These are phyloP conservation scores for Mucor velutinosus DNA, from an alignment of 371 early-diverging fungal genomes.

Conservation along the genomic window DNA sequence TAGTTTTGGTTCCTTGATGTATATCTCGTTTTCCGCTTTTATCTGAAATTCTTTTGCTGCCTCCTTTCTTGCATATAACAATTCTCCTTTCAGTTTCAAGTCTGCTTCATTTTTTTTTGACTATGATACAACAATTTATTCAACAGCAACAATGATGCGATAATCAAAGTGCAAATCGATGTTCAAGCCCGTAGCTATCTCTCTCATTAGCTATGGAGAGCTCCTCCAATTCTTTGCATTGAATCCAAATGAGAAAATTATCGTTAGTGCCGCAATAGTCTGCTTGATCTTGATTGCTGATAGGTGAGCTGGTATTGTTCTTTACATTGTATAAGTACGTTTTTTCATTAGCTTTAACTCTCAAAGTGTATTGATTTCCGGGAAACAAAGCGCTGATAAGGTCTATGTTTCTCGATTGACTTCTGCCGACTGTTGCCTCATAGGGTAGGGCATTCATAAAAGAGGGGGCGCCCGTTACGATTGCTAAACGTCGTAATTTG, in stretches of 20 bases:
- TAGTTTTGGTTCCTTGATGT: too few species aligned
- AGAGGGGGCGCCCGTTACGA: background rate
- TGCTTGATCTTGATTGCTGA: background rate
- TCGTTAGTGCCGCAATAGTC: background rate
- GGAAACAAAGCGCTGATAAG: background rate
- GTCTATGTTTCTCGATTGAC: background rate
- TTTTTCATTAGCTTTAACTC: background rate
- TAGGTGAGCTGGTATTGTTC: background rate
- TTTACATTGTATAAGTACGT: background rate
- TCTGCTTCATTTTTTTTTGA: too few species aligned
- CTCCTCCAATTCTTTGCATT: background rate
- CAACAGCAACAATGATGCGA: too few species aligned
- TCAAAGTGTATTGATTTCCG: background rate
- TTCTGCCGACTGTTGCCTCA: too few species aligned
- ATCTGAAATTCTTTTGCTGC: too few species aligned
- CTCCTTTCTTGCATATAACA: too few species aligned
- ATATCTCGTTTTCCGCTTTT: too few species aligned
- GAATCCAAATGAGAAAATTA: background rate
- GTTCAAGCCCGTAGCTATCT: too few species aligned
- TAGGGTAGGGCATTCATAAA: too few species aligned
- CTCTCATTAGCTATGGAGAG: background rate
- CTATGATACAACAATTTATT: too few species aligned
- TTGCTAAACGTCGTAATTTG: background rate
- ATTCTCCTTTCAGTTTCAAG: too few species aligned
- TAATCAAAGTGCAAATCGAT: too few species aligned